phyloP scores from a whole-genome alignment of 192 early-diverging fungal species.

The Linnemannia schmuckeri region DNA sequence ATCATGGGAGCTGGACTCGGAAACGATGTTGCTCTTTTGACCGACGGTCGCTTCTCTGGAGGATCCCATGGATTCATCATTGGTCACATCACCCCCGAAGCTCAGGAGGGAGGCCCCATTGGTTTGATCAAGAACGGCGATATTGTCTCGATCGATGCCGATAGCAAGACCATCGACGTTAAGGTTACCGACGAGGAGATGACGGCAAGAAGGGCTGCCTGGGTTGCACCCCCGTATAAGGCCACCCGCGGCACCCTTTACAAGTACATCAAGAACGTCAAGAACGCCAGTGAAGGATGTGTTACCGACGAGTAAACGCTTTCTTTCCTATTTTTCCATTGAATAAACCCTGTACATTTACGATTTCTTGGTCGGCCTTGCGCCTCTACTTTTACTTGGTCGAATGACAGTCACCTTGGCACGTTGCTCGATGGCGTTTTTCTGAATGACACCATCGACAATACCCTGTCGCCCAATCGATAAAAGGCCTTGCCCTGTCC shows the following conservation, averaged over 20 bases:
- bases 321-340: no score
- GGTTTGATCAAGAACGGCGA: slow-evolving; percentile 93
- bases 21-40: slow-evolving; percentile 96
- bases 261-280: slow-evolving; percentile 94
- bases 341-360: slow-evolving; percentile 33
- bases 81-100: slow-evolving; percentile 99
- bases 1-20: slow-evolving; percentile 99
- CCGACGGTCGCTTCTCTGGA: slow-evolving; percentile 99
- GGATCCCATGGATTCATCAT: slow-evolving; percentile 99
- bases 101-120: slow-evolving; percentile 96
- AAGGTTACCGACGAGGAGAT: slow-evolving; percentile 86
- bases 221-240: slow-evolving; percentile 91
- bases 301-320: slow-evolving; percentile 82
- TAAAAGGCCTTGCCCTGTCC: no score
- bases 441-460: slow-evolving; percentile 12
- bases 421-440: neutral
- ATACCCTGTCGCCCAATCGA: neutral
- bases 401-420: slow-evolving; percentile 1
- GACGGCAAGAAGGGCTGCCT: slow-evolving; percentile 72
- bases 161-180: slow-evolving; percentile 79
- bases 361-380: no score
- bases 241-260: slow-evolving; percentile 89
- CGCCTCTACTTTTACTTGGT: neutral
- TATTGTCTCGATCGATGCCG: slow-evolving; percentile 90
- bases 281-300: slow-evolving; percentile 83